A percentile compares a stretch with the other conserved stretches of the same genome.
Evolutionary conservation across 1,139 yeast genomes (phyloP).

Genomic region (Williopsis jadinii): DNA sequence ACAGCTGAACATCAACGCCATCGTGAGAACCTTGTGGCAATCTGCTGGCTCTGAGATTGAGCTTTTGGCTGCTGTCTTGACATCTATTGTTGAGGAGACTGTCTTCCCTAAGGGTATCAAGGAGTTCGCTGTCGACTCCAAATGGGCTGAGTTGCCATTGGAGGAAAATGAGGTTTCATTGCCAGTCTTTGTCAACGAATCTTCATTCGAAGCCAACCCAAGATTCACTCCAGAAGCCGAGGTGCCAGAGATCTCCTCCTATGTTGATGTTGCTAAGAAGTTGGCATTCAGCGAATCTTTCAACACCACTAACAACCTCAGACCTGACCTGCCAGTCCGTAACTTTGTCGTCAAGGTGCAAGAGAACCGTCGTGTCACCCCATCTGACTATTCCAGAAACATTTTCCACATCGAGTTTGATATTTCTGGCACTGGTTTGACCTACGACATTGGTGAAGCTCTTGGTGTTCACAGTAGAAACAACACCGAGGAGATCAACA

Average conservation of each 20-base stretch:
- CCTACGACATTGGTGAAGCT: constrained; percentile 93
- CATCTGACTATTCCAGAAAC: constrained; percentile 82
- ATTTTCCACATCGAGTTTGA: constrained; percentile 97
- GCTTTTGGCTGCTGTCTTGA: constrained; percentile 74
- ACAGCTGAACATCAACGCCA: constrained; percentile 48
- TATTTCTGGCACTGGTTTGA: constrained; percentile 82
- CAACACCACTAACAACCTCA: constrained; percentile 44
- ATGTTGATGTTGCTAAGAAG: constrained; percentile 58
- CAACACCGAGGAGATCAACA: constrained; percentile 53
- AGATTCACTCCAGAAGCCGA: constrained; percentile 35
- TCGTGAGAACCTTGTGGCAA: constrained; percentile 73
- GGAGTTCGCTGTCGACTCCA: constrained; percentile 35
- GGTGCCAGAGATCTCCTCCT: constrained; percentile 35
- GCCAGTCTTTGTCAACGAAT: constrained; percentile 50
- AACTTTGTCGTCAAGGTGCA: constrained; percentile 86
- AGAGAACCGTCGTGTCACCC: constrained; percentile 91
- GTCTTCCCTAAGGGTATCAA: constrained; percentile 45
- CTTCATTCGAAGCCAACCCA: constrained; percentile 56
- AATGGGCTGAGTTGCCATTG: constrained; percentile 21
- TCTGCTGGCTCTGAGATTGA: constrained; percentile 81
- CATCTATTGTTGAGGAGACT: constrained; percentile 48
- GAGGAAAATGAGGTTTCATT: constrained; percentile 26
- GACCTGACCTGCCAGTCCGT: constrained; percentile 87
- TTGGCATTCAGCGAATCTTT: constrained; percentile 80
- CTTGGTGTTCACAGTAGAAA: constrained; percentile 94